These are phyloP conservation scores for Corchorus capsularis DNA, from an alignment of 345 rosid genomes.

Conservation along the genomic window DNA sequence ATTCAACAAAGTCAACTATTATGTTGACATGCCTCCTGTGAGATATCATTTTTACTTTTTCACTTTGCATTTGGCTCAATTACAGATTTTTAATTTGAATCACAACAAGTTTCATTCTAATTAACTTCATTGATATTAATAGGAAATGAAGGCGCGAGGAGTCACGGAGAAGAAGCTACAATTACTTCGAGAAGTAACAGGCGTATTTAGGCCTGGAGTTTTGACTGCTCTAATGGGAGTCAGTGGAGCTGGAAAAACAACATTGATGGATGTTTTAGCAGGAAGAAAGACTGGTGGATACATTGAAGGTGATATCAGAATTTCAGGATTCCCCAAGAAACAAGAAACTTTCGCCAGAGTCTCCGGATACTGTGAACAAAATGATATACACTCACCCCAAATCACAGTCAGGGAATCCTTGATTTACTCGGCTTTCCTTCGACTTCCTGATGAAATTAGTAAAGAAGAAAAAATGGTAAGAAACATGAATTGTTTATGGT, in stretches of 20 bases:
- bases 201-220: slow-evolving; percentile 81
- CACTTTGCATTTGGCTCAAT: neutral
- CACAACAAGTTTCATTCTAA: too few species aligned
- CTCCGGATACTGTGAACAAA: slow-evolving; percentile 79
- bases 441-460: slow-evolving; percentile 72
- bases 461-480: slow-evolving; percentile 74
- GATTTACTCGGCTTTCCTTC: slow-evolving; percentile 84
- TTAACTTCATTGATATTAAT: slow-evolving; percentile 56
- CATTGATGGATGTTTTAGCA: slow-evolving; percentile 84
- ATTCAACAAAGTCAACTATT: slow-evolving; percentile 22
- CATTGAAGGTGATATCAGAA: slow-evolving; percentile 57
- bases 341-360: slow-evolving; percentile 82
- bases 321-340: slow-evolving; percentile 77
- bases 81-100: too few species aligned
- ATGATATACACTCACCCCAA: slow-evolving; percentile 79
- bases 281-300: slow-evolving; percentile 86
- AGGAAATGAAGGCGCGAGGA: slow-evolving; percentile 66
- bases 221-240: slow-evolving; percentile 84
- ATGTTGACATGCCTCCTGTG: slow-evolving; percentile 54
- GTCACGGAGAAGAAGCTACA: slow-evolving; percentile 54
- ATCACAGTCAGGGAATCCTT: slow-evolving; percentile 84
- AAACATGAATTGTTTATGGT: neutral
- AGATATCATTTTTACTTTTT: neutral
- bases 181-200: slow-evolving; percentile 64
- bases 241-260: slow-evolving; percentile 85